A percentile compares a stretch with the other conserved stretches of the same genome.
phyloP scores from a whole-genome alignment of 2,329 filamentous ascomycete species.

The Rhinocladiella similis region DNA sequence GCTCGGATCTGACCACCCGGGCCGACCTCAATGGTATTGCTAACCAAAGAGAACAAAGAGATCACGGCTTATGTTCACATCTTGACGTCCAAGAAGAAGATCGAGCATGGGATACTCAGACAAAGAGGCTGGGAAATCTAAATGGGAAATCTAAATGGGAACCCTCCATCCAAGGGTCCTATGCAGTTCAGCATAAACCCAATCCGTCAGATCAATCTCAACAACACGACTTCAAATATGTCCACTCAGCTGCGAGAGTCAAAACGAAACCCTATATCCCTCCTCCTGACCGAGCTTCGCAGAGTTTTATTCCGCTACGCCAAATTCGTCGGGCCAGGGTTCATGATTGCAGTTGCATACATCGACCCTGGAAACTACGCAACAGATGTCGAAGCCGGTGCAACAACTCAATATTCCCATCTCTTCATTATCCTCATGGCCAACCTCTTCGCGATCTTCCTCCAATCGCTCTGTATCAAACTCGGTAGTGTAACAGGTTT shows the following conservation, averaged over 20 bases:
- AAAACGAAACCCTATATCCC: conserved; percentile 1
- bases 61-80: conserved; percentile 24
- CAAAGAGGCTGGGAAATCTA: too few relatives aligned
- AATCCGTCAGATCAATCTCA: too few relatives aligned
- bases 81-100: conserved; percentile 8
- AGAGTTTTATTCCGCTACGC: too few relatives aligned
- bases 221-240: background rate
- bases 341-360: conserved; percentile 50
- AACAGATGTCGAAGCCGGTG: conserved; percentile 51
- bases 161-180: too few relatives aligned
- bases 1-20: conserved; percentile 61
- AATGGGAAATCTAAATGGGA: too few relatives aligned
- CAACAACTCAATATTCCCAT: conserved; percentile 44
- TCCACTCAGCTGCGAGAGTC: background rate
- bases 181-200: too few relatives aligned
- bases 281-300: background rate
- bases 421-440: conserved; percentile 50
- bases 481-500: conserved; percentile 68
- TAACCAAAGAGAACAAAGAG: conserved; percentile 55
- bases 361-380: conserved; percentile 54
- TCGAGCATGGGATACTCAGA: conserved; percentile 6
- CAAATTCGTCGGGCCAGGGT: conserved; percentile 36
- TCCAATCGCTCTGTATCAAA: conserved; percentile 49
- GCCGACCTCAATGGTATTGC: conserved; percentile 63
- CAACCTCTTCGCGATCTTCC: conserved; percentile 49